Conservation (phyloP, 2,329 filamentous ascomycete genomes). For the Tolypocladium sp. region DNA sequence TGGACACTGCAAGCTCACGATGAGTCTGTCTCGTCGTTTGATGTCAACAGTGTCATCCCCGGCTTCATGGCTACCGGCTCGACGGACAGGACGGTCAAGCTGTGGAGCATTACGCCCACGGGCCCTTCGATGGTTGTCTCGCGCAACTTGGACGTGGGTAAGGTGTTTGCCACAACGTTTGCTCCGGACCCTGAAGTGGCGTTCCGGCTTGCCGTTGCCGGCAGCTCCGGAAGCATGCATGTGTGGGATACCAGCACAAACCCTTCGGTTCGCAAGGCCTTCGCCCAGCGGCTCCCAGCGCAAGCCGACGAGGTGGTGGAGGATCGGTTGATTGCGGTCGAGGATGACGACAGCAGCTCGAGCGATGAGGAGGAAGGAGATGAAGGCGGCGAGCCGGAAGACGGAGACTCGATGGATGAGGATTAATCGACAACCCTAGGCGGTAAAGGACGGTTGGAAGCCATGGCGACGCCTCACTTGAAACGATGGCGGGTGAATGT, state of each 20-base stretch:
- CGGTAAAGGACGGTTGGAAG: not conserved
- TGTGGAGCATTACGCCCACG: slow-evolving; percentile 80
- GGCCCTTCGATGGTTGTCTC: slow-evolving; percentile 87
- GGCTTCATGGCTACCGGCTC: slow-evolving; percentile 92
- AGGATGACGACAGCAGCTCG: slow-evolving; percentile 58
- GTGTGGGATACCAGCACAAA: slow-evolving; percentile 98
- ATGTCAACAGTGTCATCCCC: slow-evolving; percentile 81
- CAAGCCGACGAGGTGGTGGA: slow-evolving; percentile 48
- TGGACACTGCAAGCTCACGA: slow-evolving; percentile 97
- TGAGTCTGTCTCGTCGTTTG: slow-evolving; percentile 82
- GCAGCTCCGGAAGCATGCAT: slow-evolving; percentile 85
- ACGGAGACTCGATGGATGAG: slow-evolving; percentile 16
- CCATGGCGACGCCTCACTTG: not conserved
- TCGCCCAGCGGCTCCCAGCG: slow-evolving; percentile 58
- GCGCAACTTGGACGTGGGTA: slow-evolving; percentile 86
- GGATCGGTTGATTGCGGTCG: slow-evolving; percentile 71
- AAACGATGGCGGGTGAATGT: not conserved
- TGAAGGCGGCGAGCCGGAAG: slow-evolving; percentile 38
- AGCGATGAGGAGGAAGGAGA: slow-evolving; percentile 46
- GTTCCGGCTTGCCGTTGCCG: slow-evolving; percentile 86
- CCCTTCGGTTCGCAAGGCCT: slow-evolving; percentile 71
- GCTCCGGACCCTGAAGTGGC: slow-evolving; percentile 84
- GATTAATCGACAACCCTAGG: slow-evolving; percentile 6
- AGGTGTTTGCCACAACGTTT: slow-evolving; percentile 86
- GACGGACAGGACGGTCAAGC: slow-evolving; percentile 88